These are phyloP conservation scores for Cronartium quercuum DNA, from an alignment of 1,284 basidiomycete genomes.

Conservation along the genomic window DNA sequence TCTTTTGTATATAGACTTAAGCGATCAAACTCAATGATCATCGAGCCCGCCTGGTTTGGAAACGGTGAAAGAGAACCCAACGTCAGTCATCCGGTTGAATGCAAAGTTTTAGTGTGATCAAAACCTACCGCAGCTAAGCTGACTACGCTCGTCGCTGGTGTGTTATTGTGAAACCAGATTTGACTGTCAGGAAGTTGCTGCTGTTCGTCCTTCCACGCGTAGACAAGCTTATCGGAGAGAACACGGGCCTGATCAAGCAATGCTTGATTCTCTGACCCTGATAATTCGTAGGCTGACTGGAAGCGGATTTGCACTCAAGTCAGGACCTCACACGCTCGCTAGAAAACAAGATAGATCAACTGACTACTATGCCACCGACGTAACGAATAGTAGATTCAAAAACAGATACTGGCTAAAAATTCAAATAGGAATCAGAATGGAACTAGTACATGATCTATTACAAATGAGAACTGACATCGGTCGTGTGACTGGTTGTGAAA, in stretches of 20 bases:
- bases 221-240: constrained; percentile 12
- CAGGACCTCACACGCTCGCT: too few species aligned
- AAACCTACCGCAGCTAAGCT: constrained; percentile 29
- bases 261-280: constrained; percentile 16
- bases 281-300: constrained; percentile 36
- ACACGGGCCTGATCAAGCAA: constrained; percentile 32
- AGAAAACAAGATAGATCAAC: too few species aligned
- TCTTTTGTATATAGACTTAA: constrained; percentile 25
- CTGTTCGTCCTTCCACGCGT: constrained; percentile 20
- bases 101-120: neutral
- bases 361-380: constrained; percentile 27
- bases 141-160: neutral
- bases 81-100: neutral
- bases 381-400: constrained; percentile 37
- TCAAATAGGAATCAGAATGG: too few species aligned
- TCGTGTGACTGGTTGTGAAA: constrained; percentile 27
- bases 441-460: too few species aligned
- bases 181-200: constrained; percentile 18
- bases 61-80: too few species aligned
- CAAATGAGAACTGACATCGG: neutral
- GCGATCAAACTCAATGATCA: constrained; percentile 36
- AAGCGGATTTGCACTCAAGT: too few species aligned
- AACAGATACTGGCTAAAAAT: constrained; percentile 15
- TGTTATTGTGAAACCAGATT: constrained; percentile 15
- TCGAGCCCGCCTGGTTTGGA: constrained; percentile 33